Base-by-base conservation (phyloP, 495 filamentous ascomycete species). In the Penicillium parvum region DNA sequence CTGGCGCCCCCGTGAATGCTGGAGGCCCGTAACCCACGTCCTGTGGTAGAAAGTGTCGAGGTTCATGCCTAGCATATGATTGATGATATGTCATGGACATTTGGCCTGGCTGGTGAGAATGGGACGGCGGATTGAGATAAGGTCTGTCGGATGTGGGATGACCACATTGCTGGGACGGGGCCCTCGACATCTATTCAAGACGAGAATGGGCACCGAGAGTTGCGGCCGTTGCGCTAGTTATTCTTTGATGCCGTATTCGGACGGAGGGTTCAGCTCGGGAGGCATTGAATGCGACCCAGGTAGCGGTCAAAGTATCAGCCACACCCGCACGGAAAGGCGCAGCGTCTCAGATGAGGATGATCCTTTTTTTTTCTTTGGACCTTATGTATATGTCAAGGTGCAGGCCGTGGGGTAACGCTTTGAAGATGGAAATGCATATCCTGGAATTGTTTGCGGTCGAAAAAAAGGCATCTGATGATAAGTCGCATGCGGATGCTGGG, bases 151-250 rank as follows among this genome's bases (percentile, higher is more conserved):
- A 29, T 22, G 39, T 43, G 44, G 57, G 40, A 32, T 51, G 32
- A 40, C 53, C 57, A 44, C 50, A 46, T 53, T 57, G 43, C 35
- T 49, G 48, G 10, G 49, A 49, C 28, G 53, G 57, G 37, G 55
- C 42, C 42, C 52, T 45, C 53, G 57, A 57, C 57, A 60, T 60
- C 47, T 51, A 51, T 50, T 28, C 34, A 33, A 16, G 27, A 23
- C 26, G 12, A 49, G 28, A 40, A 45, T 32, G 35, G 43, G n/a
- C n/a, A n/a, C n/a, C n/a, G n/a, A n/a, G n/a, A n/a, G n/a, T n/a
- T 35, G 21, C 38, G 43, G 39, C 37, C 49, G 44, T 49, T 45
- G 43, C 40, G 52, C 37, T 47, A 42, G 37, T 29, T 22, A 45
- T 47, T 43, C 20, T 37, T 26, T 23, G 28, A 30, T 42, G 33